Conservation (phyloP, 805 yeast species). For the Starmerella vaccinii region DNA sequence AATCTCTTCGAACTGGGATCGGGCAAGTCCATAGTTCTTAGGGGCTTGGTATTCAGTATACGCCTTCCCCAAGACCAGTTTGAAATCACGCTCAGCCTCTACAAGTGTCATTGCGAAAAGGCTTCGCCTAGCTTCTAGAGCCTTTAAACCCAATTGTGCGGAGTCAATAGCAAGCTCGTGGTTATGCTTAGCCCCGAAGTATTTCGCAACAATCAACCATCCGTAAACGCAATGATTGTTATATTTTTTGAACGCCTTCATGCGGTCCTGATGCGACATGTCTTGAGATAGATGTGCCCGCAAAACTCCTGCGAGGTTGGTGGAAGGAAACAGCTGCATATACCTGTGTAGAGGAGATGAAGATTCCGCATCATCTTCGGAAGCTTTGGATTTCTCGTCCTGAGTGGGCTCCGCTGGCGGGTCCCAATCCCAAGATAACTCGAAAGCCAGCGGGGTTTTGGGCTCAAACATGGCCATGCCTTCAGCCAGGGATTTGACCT, state of each 20-base stretch:
- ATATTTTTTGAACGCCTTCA: slow-evolving; percentile 1
- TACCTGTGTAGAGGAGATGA: slow-evolving; percentile 10
- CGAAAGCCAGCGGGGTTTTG: slow-evolving; percentile 43
- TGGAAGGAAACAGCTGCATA: neutral
- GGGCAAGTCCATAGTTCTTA: slow-evolving; percentile 67
- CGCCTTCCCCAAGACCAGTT: slow-evolving; percentile 58
- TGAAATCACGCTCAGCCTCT: slow-evolving; percentile 47
- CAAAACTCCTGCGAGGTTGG: neutral
- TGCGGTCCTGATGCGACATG: neutral
- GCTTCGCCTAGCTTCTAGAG: slow-evolving; percentile 35
- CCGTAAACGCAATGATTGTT: slow-evolving; percentile 42
- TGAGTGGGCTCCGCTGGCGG: slow-evolving; percentile 46
- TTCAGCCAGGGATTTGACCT: slow-evolving; percentile 47
- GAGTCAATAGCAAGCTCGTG: slow-evolving; percentile 52
- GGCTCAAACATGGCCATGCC: slow-evolving; percentile 65
- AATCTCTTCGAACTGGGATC: slow-evolving; percentile 57
- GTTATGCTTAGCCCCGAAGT: slow-evolving; percentile 49
- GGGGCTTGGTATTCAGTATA: slow-evolving; percentile 87
- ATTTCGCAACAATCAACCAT: slow-evolving; percentile 52
- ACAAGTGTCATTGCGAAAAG: slow-evolving; percentile 40
- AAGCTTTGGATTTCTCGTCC: slow-evolving; percentile 22
- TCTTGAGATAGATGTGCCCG: neutral
- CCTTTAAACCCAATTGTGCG: slow-evolving; percentile 50
- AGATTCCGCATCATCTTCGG: neutral
- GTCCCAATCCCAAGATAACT: slow-evolving; percentile 37